phyloP scores from a whole-genome alignment of 805 yeast genomes.

The Candida chauliodis region DNA sequence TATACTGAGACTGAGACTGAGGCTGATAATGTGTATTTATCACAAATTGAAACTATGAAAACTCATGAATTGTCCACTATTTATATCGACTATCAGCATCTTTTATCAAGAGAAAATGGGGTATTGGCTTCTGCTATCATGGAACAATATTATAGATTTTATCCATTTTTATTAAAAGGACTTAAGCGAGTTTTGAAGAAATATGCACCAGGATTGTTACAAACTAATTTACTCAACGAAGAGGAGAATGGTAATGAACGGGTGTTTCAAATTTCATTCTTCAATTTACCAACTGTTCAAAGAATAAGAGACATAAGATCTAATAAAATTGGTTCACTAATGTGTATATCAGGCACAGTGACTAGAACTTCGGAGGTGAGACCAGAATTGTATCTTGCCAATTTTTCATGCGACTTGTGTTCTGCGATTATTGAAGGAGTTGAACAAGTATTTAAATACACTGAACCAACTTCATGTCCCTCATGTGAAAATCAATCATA shows the following conservation, averaged over 20 bases:
- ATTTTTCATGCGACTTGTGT: conserved; percentile 88
- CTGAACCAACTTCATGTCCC: conserved; percentile 93
- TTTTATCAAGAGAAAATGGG: conserved; percentile 73
- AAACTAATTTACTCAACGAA: conserved; percentile 40
- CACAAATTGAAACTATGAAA: conserved; percentile 79
- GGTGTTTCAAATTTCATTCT: conserved; percentile 86
- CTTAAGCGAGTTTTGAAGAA: conserved; percentile 67
- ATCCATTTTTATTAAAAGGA: conserved; percentile 78
- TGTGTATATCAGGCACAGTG: conserved; percentile 89
- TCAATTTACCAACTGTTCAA: conserved; percentile 75
- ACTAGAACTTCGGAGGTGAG: conserved; percentile 95
- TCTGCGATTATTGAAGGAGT: conserved; percentile 81
- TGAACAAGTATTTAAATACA: conserved; percentile 88
- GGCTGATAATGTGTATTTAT: conserved; percentile 62
- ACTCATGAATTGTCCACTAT: conserved; percentile 71
- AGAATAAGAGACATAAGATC: conserved; percentile 89
- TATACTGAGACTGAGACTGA: conserved; percentile 44
- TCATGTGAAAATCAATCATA: conserved; percentile 80
- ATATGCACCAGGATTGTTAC: conserved; percentile 65
- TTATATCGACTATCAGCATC: conserved; percentile 81
- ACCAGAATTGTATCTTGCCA: conserved; percentile 84
- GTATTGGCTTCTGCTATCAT: conserved; percentile 84
- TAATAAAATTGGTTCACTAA: conserved; percentile 79
- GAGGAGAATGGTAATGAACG: conserved; percentile 53
- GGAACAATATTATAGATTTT: conserved; percentile 89